Conservation (phyloP, 2,329 filamentous ascomycete genomes). For the Ophiostoma montium region DNA sequence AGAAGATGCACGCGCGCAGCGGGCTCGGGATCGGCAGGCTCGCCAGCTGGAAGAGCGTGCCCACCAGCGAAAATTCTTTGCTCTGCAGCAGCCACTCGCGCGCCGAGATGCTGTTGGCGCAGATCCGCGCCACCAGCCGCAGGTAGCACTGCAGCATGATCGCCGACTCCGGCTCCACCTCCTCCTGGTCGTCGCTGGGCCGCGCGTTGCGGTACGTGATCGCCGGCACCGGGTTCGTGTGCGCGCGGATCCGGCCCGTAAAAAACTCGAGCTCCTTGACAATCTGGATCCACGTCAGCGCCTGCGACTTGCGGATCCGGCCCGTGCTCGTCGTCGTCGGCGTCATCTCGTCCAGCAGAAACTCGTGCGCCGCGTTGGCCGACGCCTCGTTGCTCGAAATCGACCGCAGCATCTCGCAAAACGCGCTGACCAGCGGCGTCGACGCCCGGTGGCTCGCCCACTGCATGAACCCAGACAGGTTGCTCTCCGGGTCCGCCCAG, state of each 20-base stretch:
- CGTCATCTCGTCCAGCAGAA: constrained; percentile 74
- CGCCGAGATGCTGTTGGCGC: constrained; percentile 56
- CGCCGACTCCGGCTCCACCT: constrained; percentile 79
- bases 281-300: constrained; percentile 85
- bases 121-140: constrained; percentile 71
- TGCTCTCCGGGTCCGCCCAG: constrained; percentile 85
- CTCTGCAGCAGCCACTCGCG: constrained; percentile 58
- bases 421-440: constrained; percentile 88
- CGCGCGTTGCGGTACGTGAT: constrained; percentile 45
- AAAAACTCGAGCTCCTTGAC: constrained; percentile 83
- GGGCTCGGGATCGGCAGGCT: constrained; percentile 63
- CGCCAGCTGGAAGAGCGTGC: constrained; percentile 64
- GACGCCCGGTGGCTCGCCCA: constrained; percentile 95
- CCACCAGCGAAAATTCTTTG: constrained; percentile 48
- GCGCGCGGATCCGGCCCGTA: constrained; percentile 62
- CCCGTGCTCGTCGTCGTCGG: constrained; percentile 34
- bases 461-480: constrained; percentile 84
- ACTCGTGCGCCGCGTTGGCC: constrained; percentile 73
- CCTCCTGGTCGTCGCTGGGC: constrained; percentile 50
- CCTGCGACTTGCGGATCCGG: constrained; percentile 69
- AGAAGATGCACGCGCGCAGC: constrained; percentile 72
- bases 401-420: constrained; percentile 89
- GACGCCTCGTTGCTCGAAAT: constrained; percentile 73
- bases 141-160: constrained; percentile 95
- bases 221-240: constrained; percentile 41